Conservation (phyloP, 139 green algal species). For the Closterium sp. region DNA sequence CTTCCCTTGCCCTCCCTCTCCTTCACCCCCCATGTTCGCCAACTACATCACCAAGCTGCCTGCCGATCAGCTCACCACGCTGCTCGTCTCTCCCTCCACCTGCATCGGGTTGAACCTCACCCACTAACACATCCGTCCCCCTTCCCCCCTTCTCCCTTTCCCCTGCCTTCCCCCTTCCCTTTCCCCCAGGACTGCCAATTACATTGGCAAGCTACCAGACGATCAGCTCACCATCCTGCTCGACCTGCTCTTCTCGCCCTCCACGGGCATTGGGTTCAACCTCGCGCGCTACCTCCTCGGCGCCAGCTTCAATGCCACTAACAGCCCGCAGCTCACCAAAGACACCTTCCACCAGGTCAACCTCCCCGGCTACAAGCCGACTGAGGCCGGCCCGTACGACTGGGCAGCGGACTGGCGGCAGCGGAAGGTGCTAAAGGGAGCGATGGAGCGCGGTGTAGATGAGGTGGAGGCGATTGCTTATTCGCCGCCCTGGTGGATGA, state of each 20-base stretch:
- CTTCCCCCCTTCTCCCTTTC: too few relatives aligned
- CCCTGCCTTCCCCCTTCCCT: too few relatives aligned
- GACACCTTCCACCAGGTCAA: neutral
- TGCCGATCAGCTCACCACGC: too few relatives aligned
- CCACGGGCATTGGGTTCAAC: conserved; percentile 43
- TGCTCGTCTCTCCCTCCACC: too few relatives aligned
- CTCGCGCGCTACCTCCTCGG: conserved; percentile 54
- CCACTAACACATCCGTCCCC: too few relatives aligned
- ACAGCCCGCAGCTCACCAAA: neutral
- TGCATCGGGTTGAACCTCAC: too few relatives aligned
- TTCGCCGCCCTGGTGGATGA: conserved; percentile 53
- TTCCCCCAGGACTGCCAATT: neutral
- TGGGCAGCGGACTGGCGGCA: conserved; percentile 35
- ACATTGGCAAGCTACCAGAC: neutral
- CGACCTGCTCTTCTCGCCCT: conserved; percentile 51
- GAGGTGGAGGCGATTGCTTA: conserved; percentile 53
- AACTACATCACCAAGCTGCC: too few relatives aligned
- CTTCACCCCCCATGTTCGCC: too few relatives aligned
- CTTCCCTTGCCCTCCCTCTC: too few relatives aligned
- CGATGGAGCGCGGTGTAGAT: conserved; percentile 20
- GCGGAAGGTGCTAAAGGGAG: conserved; percentile 31
- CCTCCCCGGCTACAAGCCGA: conserved; percentile 25
- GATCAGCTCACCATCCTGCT: neutral
- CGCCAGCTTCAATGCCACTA: neutral
- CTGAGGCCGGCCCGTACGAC: conserved; percentile 19